phyloP scores from a whole-genome alignment of 495 filamentous ascomycete species.

The Penicillium fimorum region DNA sequence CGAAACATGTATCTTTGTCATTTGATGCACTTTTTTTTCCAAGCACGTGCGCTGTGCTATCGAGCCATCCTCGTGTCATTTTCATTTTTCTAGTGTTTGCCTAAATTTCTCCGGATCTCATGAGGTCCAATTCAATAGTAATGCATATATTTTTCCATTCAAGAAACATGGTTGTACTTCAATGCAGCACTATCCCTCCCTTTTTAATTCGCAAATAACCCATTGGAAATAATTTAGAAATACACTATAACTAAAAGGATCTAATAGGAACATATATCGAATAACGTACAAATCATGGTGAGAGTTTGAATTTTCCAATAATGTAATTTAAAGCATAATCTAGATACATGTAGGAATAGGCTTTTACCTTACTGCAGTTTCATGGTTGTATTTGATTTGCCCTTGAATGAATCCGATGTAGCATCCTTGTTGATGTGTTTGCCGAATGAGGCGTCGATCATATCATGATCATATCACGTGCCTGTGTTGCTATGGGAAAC shows the following conservation, averaged over 20 bases:
- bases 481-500: conserved; percentile 9
- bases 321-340: neutral
- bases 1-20: neutral
- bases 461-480: conserved; percentile 9
- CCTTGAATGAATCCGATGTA: neutral
- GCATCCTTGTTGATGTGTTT: neutral
- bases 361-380: neutral
- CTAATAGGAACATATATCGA: neutral
- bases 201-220: neutral
- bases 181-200: neutral
- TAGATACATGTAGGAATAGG: neutral
- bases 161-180: neutral
- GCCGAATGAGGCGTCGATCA: neutral
- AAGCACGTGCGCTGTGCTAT: neutral
- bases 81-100: neutral
- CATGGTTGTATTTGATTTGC: neutral
- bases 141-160: neutral
- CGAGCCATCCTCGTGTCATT: neutral
- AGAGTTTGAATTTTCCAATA: neutral
- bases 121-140: neutral
- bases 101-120: neutral
- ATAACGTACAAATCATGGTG: neutral
- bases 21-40: neutral
- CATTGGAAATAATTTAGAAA: neutral
- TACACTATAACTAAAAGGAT: neutral